Conservation (phyloP, 2,329 filamentous ascomycete genomes). For the Apiospora koreana region DNA sequence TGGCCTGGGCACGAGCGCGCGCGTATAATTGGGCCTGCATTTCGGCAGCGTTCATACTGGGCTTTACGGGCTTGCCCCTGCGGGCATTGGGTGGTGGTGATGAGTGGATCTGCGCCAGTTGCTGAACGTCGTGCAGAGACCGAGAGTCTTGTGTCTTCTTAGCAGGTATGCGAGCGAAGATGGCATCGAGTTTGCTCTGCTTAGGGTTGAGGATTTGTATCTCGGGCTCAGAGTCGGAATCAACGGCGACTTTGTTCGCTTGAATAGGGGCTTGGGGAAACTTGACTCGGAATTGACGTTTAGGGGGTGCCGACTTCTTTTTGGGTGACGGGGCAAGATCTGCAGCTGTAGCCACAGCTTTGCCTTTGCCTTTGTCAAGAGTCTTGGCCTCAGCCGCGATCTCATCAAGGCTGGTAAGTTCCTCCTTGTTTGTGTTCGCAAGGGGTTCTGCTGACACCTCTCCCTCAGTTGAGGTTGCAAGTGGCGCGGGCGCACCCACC, state of each 20-base stretch:
- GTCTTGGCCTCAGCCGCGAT: conserved; percentile 33
- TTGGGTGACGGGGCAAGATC: conserved; percentile 29
- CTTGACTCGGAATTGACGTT: conserved; percentile 53
- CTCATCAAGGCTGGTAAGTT: conserved; percentile 41
- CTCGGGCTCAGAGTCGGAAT: conserved; percentile 55
- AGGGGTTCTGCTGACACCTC: background rate
- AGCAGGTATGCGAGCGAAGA: conserved; percentile 70
- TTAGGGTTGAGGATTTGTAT: conserved; percentile 61
- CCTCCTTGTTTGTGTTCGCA: conserved; percentile 22
- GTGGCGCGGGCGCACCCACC: conserved; percentile 9
- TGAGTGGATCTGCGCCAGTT: conserved; percentile 67
- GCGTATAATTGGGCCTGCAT: conserved; percentile 68
- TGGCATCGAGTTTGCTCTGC: conserved; percentile 56
- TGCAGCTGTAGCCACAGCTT: conserved; percentile 53
- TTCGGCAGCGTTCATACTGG: conserved; percentile 67
- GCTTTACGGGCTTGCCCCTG: conserved; percentile 44
- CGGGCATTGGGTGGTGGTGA: conserved; percentile 58
- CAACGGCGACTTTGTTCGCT: conserved; percentile 40
- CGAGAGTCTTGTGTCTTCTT: conserved; percentile 63
- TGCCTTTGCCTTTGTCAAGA: conserved; percentile 63
- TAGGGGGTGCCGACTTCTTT: conserved; percentile 29
- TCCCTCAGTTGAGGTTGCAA: background rate
- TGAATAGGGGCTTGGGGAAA: conserved; percentile 39
- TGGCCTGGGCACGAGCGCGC: conserved; percentile 78
- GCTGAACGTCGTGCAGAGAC: conserved; percentile 68